phyloP scores from a whole-genome alignment of 495 filamentous ascomycete species.

The Neurospora hispaniola region DNA sequence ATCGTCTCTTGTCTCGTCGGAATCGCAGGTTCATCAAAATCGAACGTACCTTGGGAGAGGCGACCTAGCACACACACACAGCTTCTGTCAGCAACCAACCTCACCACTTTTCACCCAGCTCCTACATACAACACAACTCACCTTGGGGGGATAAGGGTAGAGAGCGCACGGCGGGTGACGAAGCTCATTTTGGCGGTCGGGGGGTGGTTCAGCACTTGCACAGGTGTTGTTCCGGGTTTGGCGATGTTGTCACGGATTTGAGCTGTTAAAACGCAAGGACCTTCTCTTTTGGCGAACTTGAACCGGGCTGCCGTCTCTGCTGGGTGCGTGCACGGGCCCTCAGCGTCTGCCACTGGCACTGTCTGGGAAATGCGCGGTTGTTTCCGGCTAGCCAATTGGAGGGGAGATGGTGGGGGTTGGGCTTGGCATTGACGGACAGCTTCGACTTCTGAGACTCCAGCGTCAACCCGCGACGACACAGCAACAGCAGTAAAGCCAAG shows the following conservation, averaged over 20 bases:
- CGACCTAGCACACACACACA: constrained; percentile 37
- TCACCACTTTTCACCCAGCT: not conserved
- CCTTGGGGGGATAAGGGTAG: constrained; percentile 99
- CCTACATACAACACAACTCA: constrained; percentile 28
- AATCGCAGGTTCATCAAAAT: not conserved
- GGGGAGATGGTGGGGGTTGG: constrained; percentile 5
- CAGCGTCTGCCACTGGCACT: no score
- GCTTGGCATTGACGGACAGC: constrained; percentile 1
- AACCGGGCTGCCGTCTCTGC: not conserved
- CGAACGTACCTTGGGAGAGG: constrained; percentile 81
- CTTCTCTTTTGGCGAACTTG: constrained; percentile 2
- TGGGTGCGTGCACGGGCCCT: not conserved
- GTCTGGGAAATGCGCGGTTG: constrained; percentile 15
- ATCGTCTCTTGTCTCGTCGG: not conserved
- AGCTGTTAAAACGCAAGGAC: constrained; percentile 4
- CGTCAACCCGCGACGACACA: not conserved
- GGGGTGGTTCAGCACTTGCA: constrained; percentile 12
- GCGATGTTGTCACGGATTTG: constrained; percentile 15
- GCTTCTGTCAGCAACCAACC: constrained; percentile 18
- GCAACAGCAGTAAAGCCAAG: not conserved
- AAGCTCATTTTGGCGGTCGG: constrained; percentile 69
- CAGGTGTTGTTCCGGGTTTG: constrained; percentile 4
- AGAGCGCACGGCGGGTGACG: constrained; percentile 78
- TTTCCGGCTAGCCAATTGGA: constrained; percentile 18
- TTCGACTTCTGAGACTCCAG: not conserved